Evolutionary conservation across 2,329 filamentous ascomycete genomes (phyloP).

Genomic region (Hypomyces perniciosus): DNA sequence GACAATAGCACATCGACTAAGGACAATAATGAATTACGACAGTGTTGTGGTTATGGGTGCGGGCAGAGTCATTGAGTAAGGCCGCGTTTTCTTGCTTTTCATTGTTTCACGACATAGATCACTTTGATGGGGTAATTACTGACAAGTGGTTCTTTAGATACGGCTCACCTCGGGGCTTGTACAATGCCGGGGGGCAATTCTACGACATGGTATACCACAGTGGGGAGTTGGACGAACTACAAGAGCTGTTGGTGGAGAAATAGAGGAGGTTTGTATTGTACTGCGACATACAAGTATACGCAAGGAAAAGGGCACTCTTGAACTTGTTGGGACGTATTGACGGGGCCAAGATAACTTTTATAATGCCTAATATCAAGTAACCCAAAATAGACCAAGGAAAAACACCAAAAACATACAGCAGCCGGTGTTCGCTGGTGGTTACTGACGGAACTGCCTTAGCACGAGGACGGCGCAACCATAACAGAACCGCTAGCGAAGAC

Average conservation of each 20-base stretch:
- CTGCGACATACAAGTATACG: too few relatives aligned
- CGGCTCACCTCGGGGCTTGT: constrained; percentile 42
- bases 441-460: too few relatives aligned
- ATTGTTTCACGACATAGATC: not conserved
- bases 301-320: too few relatives aligned
- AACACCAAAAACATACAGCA: too few relatives aligned
- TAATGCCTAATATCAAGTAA: too few relatives aligned
- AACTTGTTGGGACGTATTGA: too few relatives aligned
- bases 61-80: constrained; percentile 47
- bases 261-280: not conserved
- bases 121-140: not conserved
- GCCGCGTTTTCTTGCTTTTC: not conserved
- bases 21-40: constrained; percentile 54
- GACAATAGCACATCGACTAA: constrained; percentile 49
- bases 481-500: too few relatives aligned
- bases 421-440: too few relatives aligned
- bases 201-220: constrained; percentile 51
- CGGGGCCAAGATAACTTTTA: too few relatives aligned
- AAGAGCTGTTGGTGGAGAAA: constrained; percentile 25
- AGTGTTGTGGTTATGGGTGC: constrained; percentile 49
- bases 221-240: constrained; percentile 43
- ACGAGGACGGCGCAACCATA: too few relatives aligned
- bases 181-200: constrained; percentile 38
- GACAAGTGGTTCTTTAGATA: constrained; percentile 23
- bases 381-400: too few relatives aligned